A percentile compares a stretch with the other conserved stretches of the same genome.
Conservation (phyloP, 2,329 filamentous ascomycete genomes). For the Cordyceps farinosa region DNA sequence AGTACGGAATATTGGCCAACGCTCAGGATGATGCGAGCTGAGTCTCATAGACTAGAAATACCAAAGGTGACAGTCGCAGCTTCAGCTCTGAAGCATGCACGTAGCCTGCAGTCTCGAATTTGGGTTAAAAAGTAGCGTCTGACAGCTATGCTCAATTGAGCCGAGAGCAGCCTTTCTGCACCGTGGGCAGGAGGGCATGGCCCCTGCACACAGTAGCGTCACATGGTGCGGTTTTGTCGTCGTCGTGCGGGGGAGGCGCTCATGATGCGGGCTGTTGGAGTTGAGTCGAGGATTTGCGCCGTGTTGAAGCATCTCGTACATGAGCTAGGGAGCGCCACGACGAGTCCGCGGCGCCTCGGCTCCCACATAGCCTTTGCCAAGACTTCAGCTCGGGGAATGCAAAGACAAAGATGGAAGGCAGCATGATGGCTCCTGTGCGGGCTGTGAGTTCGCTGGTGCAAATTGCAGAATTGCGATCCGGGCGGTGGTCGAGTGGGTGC, state of each 20-base stretch:
- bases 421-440: neutral
- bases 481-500: neutral
- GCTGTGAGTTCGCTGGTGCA: neutral
- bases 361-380: neutral
- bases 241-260: constrained; percentile 9
- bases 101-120: constrained; percentile 4
- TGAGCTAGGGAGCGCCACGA: neutral
- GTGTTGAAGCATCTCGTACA: neutral
- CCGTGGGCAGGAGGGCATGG: neutral
- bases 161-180: neutral
- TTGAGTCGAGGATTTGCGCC: neutral
- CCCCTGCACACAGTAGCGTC: neutral
- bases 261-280: neutral
- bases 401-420: neutral
- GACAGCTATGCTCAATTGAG: constrained; percentile 3
- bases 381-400: neutral
- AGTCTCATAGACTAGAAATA: neutral
- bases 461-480: neutral
- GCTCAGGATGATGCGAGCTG: too few species aligned
- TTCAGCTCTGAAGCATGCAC: constrained; percentile 3
- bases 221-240: neutral
- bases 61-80: neutral
- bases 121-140: constrained; percentile 14
- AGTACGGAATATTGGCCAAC: neutral
- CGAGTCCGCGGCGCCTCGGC: neutral